Percentiles rank a stretch among this genome's conserved stretches.
phyloP scores from a whole-genome alignment of 768 basidiomycete genomes.

The Phylloporus rhodoxanthus region DNA sequence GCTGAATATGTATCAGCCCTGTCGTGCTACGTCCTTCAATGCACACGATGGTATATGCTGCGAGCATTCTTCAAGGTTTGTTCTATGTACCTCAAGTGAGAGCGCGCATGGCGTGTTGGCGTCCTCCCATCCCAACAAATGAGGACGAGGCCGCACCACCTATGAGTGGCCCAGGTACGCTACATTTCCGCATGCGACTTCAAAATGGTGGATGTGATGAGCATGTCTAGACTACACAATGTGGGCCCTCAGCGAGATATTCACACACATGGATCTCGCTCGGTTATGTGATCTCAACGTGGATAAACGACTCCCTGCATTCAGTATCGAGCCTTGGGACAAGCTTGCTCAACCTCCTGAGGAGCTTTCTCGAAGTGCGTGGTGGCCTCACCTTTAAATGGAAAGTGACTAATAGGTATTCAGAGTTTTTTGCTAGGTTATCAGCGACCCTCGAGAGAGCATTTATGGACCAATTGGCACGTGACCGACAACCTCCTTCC shows the following conservation, averaged over 20 bases:
- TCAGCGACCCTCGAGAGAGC: conserved; percentile 41
- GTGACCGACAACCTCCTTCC: conserved; percentile 26
- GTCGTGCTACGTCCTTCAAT: conserved; percentile 59
- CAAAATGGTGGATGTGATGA: neutral
- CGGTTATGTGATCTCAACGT: conserved; percentile 52
- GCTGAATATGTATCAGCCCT: conserved; percentile 42
- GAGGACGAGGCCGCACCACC: conserved; percentile 23
- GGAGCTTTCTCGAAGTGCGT: conserved; percentile 39
- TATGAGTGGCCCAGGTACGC: conserved; percentile 33
- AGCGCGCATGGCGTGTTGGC: conserved; percentile 35
- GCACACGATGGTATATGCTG: conserved; percentile 50
- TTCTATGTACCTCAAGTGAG: conserved; percentile 71
- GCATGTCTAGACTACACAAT: conserved; percentile 38
- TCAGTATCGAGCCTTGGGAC: conserved; percentile 39
- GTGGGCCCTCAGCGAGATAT: conserved; percentile 59
- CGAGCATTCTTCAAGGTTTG: conserved; percentile 49
- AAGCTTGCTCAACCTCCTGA: conserved; percentile 35
- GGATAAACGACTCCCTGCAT: conserved; percentile 42
- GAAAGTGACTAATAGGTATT: conserved; percentile 8
- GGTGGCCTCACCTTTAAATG: neutral
- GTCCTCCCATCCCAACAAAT: conserved; percentile 20
- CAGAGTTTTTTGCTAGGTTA: conserved; percentile 49
- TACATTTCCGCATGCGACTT: conserved; percentile 13
- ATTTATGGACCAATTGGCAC: conserved; percentile 34
- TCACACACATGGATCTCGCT: conserved; percentile 65